Percentiles rank a stretch among this genome's conserved stretches.
These are phyloP conservation scores for Leishmania braziliensis DNA, from an alignment of 208 protist genomes.

Conservation along the genomic window DNA sequence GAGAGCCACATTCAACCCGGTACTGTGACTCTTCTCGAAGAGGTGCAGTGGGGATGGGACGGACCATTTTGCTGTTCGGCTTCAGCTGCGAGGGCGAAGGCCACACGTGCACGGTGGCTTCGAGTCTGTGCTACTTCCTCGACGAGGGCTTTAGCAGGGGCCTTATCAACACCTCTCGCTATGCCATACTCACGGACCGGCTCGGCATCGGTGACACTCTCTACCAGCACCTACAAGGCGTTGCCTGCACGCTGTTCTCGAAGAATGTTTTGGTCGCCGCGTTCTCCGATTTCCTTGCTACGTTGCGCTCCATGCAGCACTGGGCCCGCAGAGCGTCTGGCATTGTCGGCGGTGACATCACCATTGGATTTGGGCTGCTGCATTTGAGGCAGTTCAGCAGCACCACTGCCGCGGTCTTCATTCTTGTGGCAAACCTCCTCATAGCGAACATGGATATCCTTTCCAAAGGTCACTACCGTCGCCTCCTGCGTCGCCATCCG, in stretches of 20 bases:
- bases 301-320: slow-evolving; percentile 69
- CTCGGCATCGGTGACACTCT: slow-evolving; percentile 26
- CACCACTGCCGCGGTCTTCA: slow-evolving; percentile 32
- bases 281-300: slow-evolving; percentile 21
- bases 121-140: slow-evolving; percentile 55
- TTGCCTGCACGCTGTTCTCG: slow-evolving; percentile 3
- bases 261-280: too few relatives aligned
- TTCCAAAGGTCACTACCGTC: slow-evolving; percentile 67
- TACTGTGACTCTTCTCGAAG: slow-evolving; percentile 32
- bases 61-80: slow-evolving; percentile 45
- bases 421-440: slow-evolving; percentile 47
- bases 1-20: slow-evolving; percentile 35
- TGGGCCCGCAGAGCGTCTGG: slow-evolving; percentile 54
- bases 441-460: slow-evolving; percentile 70
- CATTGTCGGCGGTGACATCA: slow-evolving; percentile 21
- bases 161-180: slow-evolving; percentile 39
- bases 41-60: slow-evolving; percentile 23
- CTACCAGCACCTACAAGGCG: slow-evolving; percentile 34
- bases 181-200: slow-evolving; percentile 56
- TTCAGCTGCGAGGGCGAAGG: slow-evolving; percentile 51
- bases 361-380: slow-evolving; percentile 34
- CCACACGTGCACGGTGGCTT: slow-evolving; percentile 33
- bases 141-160: slow-evolving; percentile 56
- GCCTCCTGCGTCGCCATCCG: slow-evolving; percentile 44
- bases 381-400: slow-evolving; percentile 32